These are phyloP conservation scores for Phytopythium boreale DNA, from an alignment of 352 stramenopile genomes.

Conservation along the genomic window DNA sequence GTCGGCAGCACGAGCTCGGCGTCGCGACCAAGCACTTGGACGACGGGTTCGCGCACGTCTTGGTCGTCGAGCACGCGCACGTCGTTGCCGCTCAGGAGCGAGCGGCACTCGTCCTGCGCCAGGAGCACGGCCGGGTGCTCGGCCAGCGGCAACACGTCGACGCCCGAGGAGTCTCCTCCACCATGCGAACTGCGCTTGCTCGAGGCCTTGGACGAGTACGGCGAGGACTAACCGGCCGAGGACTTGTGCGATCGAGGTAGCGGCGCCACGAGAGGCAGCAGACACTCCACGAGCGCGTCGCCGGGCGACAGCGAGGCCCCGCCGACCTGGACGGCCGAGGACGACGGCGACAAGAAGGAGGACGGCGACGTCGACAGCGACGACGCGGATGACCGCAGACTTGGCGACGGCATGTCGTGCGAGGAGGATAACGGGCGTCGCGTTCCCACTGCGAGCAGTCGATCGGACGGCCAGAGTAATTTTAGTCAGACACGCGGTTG, in stretches of 20 bases:
- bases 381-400: conserved; percentile 13
- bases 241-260: neutral
- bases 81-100: conserved; percentile 62
- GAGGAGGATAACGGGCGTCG: neutral
- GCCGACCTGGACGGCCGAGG: conserved; percentile 51
- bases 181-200: neutral
- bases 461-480: neutral
- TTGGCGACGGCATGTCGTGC: conserved; percentile 15
- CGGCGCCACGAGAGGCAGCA: conserved; percentile 36
- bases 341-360: conserved; percentile 17
- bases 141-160: conserved; percentile 37
- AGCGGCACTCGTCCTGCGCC: conserved; percentile 58
- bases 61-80: conserved; percentile 68
- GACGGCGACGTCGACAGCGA: conserved; percentile 10
- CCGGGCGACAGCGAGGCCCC: conserved; percentile 49
- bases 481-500: neutral
- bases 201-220: neutral
- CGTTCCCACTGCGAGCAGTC: neutral
- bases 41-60: conserved; percentile 73
- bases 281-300: conserved; percentile 50
- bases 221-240: neutral
- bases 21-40: conserved; percentile 66
- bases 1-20: conserved; percentile 67
- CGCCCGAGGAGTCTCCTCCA: conserved; percentile 13
- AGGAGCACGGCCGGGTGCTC: conserved; percentile 48